Base-by-base conservation (phyloP, 768 basidiomycete species). In the Naganishia onofrii region DNA sequence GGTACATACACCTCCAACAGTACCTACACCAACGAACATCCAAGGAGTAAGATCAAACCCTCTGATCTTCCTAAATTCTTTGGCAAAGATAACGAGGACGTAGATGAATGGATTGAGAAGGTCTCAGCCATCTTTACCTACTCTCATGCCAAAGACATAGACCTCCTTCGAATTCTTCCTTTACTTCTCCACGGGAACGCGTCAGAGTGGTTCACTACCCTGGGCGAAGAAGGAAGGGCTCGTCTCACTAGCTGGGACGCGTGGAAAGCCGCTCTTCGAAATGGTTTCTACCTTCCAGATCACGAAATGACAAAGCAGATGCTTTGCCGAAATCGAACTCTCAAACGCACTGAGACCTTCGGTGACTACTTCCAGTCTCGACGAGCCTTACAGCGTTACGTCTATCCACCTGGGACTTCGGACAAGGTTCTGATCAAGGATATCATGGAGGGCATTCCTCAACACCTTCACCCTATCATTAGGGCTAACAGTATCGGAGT, bases 1-100 rank as follows among this genome's bases (percentile, higher is more conserved):
- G 48, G 48, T 21, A 51, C 48, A 3, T 51, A 21, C 48, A 26
- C 48, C 23, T 51, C 48, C 48, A 51, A 51, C 15, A 32, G 31
- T 34, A 63, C 58, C 58, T 57, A 28, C 55, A 57, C 26, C 55
- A 57, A 57, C 32, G 28, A 26, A 57, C 55, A 28, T 57, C n/a
- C 32, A 17, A 17, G 28, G 29, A 34, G 28, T 29, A 57, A 57
- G 55, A 46, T 67, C 53, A 54, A 54, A 34, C 19, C 51, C 23
- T 34, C 66, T 26, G 66, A 67, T 26, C 53, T 67, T 21, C 66
- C 66, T 17, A 67, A 53, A n/a, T 67, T 67, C 36, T 54, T 19
- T 32, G 66, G 66, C 15, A 67, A 67, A 52, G 46, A 29, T 17
- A 46, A 36, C 15, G 66, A 67, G 36, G 23, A 29, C n/a, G 29